Base-by-base conservation (phyloP, 805 yeast genomes). In the Starmera caribaea region DNA sequence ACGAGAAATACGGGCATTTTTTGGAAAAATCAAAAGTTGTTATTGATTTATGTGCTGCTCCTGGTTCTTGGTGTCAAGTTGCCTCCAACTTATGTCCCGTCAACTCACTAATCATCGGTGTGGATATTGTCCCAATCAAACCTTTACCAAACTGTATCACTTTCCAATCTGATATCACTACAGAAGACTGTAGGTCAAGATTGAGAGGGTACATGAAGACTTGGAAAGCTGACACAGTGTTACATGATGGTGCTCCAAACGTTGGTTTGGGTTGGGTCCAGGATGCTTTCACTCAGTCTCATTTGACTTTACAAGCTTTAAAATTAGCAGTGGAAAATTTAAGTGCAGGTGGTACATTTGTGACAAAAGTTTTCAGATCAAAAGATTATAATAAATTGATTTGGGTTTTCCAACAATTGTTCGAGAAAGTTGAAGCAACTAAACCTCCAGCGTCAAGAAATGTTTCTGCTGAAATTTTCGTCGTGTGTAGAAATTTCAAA, bases 241-340 rank as follows among this genome's bases (percentile, higher is more conserved):
- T 92, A 57, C 98, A 92, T 64, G 99, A 92, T 73, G 99, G 99
- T 80, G 99, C 99, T 26, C 99, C 99, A 27, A 92, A 92, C 57
- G 97, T 92, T 53, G 99, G 99, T 81, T 73, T 92, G 56, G 95
- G 96, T n/a, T 92, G 99, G 99, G 92, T 85, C 16, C 99, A 92
- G 63, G 99, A 92, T 76, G 98, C 99, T 1, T 92, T 86, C 65
- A 87, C 97, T 2, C 99, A 92, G 66, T 87, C 96, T 24, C 97
- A 90, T 57, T 76, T 92, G 51, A 94, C 96, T 27, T 68, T 92
- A 49, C 96, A 89, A 66, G 95, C 97, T 28, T 70, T 92, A 54
- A 87, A 81, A 59, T 70, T 92, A 44, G 99, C 98, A 1, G 96
- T 81, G 12, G 99, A 92, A 63, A 88, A 92, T 62, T 70, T 92